These are phyloP conservation scores for Coemansia sp. DNA, from an alignment of 192 early-diverging fungal species.

Conservation along the genomic window DNA sequence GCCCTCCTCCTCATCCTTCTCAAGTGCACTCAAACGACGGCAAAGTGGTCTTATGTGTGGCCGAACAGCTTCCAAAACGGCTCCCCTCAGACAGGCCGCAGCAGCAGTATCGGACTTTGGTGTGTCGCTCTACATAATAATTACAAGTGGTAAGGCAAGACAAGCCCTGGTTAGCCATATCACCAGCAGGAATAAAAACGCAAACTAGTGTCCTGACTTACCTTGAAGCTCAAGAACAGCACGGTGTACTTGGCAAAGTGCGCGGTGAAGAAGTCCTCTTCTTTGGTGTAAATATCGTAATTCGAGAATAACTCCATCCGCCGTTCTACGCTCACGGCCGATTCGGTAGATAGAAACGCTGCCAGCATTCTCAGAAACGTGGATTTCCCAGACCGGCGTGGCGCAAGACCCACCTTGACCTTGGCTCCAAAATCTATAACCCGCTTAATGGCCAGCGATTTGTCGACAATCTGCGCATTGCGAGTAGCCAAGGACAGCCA, in stretches of 20 bases:
- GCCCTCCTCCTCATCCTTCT: neutral
- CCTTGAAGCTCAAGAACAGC: neutral
- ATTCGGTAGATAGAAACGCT: neutral
- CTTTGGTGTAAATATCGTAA: neutral
- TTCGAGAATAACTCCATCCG: neutral
- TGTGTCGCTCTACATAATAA: neutral
- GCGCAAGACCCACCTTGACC: neutral
- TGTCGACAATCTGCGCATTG: neutral
- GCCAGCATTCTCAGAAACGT: neutral
- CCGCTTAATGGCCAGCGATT: neutral
- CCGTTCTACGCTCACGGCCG: neutral
- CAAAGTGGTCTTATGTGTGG: neutral
- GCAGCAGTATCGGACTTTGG: neutral
- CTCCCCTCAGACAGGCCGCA: neutral
- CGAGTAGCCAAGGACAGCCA: neutral
- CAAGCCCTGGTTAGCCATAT: neutral
- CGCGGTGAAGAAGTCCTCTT: neutral
- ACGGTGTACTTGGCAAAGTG: slow-evolving; percentile 4
- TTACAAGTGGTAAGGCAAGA: neutral
- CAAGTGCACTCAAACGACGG: neutral
- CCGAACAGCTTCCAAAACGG: neutral
- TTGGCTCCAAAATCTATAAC: neutral
- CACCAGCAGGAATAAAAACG: neutral
- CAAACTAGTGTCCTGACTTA: neutral
- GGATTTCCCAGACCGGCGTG: neutral